phyloP scores from a whole-genome alignment of 139 green algal species.

The Volvox reticuliferus region DNA sequence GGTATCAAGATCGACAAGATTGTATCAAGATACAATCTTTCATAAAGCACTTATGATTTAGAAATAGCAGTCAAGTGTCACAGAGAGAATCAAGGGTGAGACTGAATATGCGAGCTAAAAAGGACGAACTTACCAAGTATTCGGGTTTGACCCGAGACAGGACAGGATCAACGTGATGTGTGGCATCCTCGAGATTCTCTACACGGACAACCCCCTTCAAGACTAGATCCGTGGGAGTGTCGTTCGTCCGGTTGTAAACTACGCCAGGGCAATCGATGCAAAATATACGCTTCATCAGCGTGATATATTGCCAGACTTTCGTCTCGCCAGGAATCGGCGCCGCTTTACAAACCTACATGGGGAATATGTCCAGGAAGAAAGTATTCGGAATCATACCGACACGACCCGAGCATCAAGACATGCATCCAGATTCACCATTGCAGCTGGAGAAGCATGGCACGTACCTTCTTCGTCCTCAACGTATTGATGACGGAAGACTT shows the following conservation, averaged over 20 bases:
- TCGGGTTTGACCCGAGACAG: conserved; percentile 87
- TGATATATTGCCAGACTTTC: conserved; percentile 99
- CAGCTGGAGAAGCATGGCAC: no score
- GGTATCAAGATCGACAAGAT: neutral
- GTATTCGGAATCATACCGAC: neutral
- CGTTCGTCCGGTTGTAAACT: conserved; percentile 91
- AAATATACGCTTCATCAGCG: conserved; percentile 99
- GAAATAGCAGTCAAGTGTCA: no score
- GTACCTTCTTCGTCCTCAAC: conserved; percentile 94
- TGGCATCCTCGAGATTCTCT: conserved; percentile 94
- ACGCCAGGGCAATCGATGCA: conserved; percentile 99
- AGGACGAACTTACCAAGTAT: conserved; percentile 78
- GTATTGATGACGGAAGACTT: conserved; percentile 99
- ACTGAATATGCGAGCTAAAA: no score
- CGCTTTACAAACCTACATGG: conserved; percentile 91
- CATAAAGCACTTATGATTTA: no score
- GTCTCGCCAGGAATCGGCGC: conserved; percentile 97
- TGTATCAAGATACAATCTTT: no score
- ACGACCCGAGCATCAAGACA: no score
- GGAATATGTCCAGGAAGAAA: neutral
- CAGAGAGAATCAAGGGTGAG: no score
- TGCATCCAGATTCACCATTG: no score
- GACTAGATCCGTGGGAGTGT: conserved; percentile 91
- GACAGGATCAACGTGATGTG: conserved; percentile 85
- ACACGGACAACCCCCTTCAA: conserved; percentile 97